phyloP scores from a whole-genome alignment of 2,329 filamentous ascomycete species.

The Penicillium sp. region DNA sequence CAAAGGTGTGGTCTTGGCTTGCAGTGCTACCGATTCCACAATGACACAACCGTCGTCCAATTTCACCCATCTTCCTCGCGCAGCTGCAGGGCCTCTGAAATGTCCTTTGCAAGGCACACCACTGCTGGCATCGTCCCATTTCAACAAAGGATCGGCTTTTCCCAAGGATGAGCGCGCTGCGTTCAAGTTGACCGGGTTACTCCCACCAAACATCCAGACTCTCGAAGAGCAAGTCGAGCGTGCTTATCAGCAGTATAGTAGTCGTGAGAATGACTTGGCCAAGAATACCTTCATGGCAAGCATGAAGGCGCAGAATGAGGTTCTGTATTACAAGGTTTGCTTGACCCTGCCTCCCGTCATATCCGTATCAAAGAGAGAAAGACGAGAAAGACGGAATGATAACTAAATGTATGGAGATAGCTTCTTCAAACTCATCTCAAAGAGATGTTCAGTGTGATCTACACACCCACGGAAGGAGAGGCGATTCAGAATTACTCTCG shows the following conservation, averaged over 20 bases:
- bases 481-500: slow-evolving; percentile 80
- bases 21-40: too few relatives aligned
- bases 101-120: slow-evolving; percentile 23
- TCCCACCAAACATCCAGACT: slow-evolving; percentile 66
- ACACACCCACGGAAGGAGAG: slow-evolving; percentile 84
- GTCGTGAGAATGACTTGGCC: slow-evolving; percentile 57
- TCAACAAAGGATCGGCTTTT: slow-evolving; percentile 83
- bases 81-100: slow-evolving; percentile 24
- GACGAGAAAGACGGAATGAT: neutral
- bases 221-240: slow-evolving; percentile 70
- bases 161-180: slow-evolving; percentile 59
- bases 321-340: slow-evolving; percentile 66
- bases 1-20: too few relatives aligned
- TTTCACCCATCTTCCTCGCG: slow-evolving; percentile 28
- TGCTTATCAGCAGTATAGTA: slow-evolving; percentile 73
- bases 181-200: slow-evolving; percentile 66
- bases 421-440: slow-evolving; percentile 70
- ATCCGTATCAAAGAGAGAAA: too few relatives aligned
- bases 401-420: slow-evolving; percentile 32
- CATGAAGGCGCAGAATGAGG: slow-evolving; percentile 77
- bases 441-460: slow-evolving; percentile 87
- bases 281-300: slow-evolving; percentile 87
- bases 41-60: slow-evolving; percentile 2
- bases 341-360: too few relatives aligned
- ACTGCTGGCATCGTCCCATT: slow-evolving; percentile 59